Conservation (phyloP, 805 yeast genomes). For the Candida hungchunana region DNA sequence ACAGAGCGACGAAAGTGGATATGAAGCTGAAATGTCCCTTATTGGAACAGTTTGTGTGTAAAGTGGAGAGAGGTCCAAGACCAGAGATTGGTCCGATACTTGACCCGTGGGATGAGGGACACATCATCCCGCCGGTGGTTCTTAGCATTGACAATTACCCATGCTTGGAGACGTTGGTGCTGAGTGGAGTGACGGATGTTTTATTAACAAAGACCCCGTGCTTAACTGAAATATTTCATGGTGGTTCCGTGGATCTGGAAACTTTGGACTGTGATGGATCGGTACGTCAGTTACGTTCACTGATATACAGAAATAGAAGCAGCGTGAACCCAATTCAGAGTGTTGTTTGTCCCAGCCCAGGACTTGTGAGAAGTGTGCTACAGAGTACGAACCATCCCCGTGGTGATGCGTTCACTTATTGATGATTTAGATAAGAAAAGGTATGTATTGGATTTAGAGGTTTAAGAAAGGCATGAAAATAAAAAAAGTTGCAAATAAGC, state of each 20-base stretch:
- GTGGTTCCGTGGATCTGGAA: slow-evolving; percentile 11
- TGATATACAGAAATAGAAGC: slow-evolving; percentile 7
- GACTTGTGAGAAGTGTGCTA: slow-evolving; percentile 5
- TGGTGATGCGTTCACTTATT: slow-evolving; percentile 3
- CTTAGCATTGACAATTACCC: not conserved
- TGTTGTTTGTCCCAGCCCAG: slow-evolving; percentile 7
- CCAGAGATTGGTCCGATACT: not conserved
- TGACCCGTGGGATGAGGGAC: slow-evolving; percentile 1
- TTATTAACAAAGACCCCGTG: slow-evolving; percentile 3
- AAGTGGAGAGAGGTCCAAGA: slow-evolving; percentile 1
- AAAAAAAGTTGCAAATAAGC: not conserved
- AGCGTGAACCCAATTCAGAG: slow-evolving; percentile 9
- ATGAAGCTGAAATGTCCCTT: slow-evolving; percentile 3
- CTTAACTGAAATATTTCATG: slow-evolving; percentile 8
- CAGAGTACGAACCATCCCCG: slow-evolving; percentile 3
- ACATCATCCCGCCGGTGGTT: not conserved
- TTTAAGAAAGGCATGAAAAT: not conserved
- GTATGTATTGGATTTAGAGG: not conserved
- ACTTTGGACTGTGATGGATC: slow-evolving; percentile 13
- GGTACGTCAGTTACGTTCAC: slow-evolving; percentile 3
- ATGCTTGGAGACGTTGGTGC: slow-evolving; percentile 1
- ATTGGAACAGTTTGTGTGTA: slow-evolving; percentile 4
- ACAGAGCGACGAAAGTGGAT: not conserved
- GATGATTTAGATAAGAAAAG: not conserved
- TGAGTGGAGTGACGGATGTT: slow-evolving; percentile 7